Base-by-base conservation (phyloP, 2,329 filamentous ascomycete species). In the Nothophoma quercina region DNA sequence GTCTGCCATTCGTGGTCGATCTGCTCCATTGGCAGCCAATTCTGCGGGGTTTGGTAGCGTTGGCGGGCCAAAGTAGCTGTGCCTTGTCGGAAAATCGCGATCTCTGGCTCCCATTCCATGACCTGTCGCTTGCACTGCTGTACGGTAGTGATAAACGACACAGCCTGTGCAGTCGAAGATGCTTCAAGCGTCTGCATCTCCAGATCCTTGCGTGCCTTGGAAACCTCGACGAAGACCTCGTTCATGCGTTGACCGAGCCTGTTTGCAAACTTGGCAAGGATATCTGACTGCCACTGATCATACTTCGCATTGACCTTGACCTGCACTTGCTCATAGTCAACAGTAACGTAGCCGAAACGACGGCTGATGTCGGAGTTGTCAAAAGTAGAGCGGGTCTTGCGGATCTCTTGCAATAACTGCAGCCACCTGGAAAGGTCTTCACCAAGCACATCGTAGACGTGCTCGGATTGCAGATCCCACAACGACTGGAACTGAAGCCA, bases 221-320 rank as follows among this genome's bases (percentile, higher is more conserved):
- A 90, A 55, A 99, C 89, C 58, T 98, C 93, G 10, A 89, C 88
- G 65, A 95, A 92, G 4, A 97, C 88, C 68, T 99, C 95, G 40
- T 91, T 85, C 87, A 98, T 96, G 41, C 93, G 90, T 58, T 86
- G 89, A 38, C 93, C 91, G 36, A 99, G 88, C 49, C 95, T 91
- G 50, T 85, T 84, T 29, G 92, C 95, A 75, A 99, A 99, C 72
- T 96, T 96, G 64, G 90, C 85, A 29, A 98, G 81, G 48, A 99
- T 96, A 62, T 99, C 95, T 66, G 97, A 91, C 74, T 99, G 95
- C 95, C 96, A 99, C 74, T 98, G 93, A 71, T 99, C 96, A 71
- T 99, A 99, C 74, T 98, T 99, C 65, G 92, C 91, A 68, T 98
- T 99, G 74, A 99, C 95, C 76, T 96, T 97, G 51, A 93, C 91